These are phyloP conservation scores for Passalora sequoiae DNA, from an alignment of 2,329 filamentous ascomycete genomes.

Conservation along the genomic window DNA sequence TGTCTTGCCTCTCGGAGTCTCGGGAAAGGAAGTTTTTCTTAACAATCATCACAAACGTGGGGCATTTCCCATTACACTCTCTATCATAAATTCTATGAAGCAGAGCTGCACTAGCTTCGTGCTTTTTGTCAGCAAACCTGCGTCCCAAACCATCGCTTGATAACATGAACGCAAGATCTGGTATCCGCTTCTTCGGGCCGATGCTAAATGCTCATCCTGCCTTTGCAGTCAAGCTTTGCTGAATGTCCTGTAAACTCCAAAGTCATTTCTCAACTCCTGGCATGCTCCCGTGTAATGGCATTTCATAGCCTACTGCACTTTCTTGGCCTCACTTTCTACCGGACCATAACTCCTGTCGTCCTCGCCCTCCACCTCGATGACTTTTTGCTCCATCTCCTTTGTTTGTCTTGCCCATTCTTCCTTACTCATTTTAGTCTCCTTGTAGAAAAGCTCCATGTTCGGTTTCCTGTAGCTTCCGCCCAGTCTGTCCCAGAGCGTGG, in stretches of 20 bases:
- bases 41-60: no score
- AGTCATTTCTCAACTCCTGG: no score
- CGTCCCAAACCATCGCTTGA: neutral
- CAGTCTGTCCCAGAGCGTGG: constrained; percentile 83
- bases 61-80: no score
- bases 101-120: constrained; percentile 3
- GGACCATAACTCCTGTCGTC: constrained; percentile 44
- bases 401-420: constrained; percentile 74
- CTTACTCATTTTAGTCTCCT: constrained; percentile 78
- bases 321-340: constrained; percentile 27
- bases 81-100: constrained; percentile 1
- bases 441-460: constrained; percentile 76
- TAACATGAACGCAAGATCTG: neutral
- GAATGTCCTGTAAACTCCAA: neutral
- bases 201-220: neutral
- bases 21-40: no score
- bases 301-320: constrained; percentile 32
- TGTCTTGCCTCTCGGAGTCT: no score
- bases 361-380: constrained; percentile 64
- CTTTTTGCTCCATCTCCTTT: constrained; percentile 68
- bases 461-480: constrained; percentile 83
- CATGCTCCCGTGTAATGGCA: constrained; percentile 1
- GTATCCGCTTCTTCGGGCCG: neutral
- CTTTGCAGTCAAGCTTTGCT: neutral
- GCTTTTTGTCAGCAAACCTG: neutral